These are phyloP conservation scores for Leccinum variicolor DNA, from an alignment of 768 basidiomycete genomes.

Conservation along the genomic window DNA sequence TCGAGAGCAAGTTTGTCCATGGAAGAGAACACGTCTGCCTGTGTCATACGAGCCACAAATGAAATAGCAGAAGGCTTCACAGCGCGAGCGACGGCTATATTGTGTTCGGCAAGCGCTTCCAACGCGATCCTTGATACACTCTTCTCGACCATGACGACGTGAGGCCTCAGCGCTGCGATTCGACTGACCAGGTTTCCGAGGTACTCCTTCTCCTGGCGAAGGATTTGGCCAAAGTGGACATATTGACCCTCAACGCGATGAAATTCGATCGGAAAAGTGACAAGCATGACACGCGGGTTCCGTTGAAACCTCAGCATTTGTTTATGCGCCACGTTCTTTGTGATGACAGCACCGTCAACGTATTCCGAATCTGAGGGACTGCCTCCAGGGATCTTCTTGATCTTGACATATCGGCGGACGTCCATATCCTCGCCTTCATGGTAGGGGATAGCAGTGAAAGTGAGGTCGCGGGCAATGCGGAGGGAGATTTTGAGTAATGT, in stretches of 20 bases:
- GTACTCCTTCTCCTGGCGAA: conserved; percentile 92
- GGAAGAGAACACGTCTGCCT: conserved; percentile 91
- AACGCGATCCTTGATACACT: conserved; percentile 89
- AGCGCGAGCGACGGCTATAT: conserved; percentile 86
- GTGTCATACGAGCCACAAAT: conserved; percentile 90
- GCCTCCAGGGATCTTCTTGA: conserved; percentile 97
- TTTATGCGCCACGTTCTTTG: conserved; percentile 97
- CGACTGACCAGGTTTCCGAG: conserved; percentile 83
- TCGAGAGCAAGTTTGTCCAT: conserved; percentile 92
- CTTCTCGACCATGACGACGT: conserved; percentile 88
- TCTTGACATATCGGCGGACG: conserved; percentile 91
- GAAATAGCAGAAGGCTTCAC: conserved; percentile 88
- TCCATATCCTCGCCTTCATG: conserved; percentile 93
- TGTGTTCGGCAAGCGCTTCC: conserved; percentile 78
- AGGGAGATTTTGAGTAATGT: conserved; percentile 78
- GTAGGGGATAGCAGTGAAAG: conserved; percentile 67
- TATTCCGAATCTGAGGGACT: conserved; percentile 92
- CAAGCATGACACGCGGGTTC: conserved; percentile 93
- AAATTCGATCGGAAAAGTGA: conserved; percentile 94
- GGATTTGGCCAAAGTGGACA: conserved; percentile 86
- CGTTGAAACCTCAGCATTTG: conserved; percentile 79
- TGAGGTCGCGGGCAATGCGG: conserved; percentile 80
- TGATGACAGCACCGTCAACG: conserved; percentile 94
- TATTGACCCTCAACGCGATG: conserved; percentile 91
- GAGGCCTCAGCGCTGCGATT: conserved; percentile 88